Conservation (phyloP, 192 early-diverging fungal genomes). For the Coemansia sp. region DNA sequence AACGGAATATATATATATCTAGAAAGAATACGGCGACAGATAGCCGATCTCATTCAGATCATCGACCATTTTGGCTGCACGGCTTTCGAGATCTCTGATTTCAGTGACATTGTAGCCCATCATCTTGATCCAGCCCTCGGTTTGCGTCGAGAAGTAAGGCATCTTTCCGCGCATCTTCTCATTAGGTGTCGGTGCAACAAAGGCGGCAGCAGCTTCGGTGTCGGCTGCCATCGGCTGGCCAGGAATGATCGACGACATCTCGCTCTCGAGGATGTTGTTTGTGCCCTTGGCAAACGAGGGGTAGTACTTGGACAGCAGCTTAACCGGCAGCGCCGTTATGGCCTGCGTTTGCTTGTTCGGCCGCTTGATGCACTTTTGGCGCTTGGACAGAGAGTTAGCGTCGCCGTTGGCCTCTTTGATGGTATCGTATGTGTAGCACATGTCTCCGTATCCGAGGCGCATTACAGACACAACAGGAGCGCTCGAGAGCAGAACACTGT, state of each 20-base stretch:
- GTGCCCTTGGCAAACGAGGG: slow-evolving; percentile 32
- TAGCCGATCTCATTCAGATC: slow-evolving; percentile 40
- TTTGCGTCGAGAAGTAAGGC: slow-evolving; percentile 18
- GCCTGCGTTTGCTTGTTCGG: slow-evolving; percentile 25
- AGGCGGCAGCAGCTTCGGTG: slow-evolving; percentile 7
- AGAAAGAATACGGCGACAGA: slow-evolving; percentile 40
- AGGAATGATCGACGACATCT: slow-evolving; percentile 24
- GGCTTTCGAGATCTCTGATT: slow-evolving; percentile 27
- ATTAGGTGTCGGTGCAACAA: slow-evolving; percentile 20
- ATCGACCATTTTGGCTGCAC: slow-evolving; percentile 26
- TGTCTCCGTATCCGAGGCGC: slow-evolving; percentile 41
- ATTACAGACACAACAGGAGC: slow-evolving; percentile 37
- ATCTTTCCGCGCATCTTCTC: slow-evolving; percentile 46
- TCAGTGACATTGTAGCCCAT: slow-evolving; percentile 25
- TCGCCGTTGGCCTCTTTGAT: slow-evolving; percentile 35
- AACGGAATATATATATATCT: background rate
- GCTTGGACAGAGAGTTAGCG: slow-evolving; percentile 12
- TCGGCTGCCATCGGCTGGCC: slow-evolving; percentile 33
- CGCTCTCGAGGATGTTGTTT: slow-evolving; percentile 32
- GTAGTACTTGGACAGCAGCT: slow-evolving; percentile 30
- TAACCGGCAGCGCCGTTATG: slow-evolving; percentile 31
- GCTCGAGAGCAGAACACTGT: slow-evolving; percentile 15
- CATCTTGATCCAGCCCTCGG: slow-evolving; percentile 46
- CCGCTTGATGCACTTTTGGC: slow-evolving; percentile 27
- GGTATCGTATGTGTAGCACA: slow-evolving; percentile 55